These are phyloP conservation scores for Wickerhamomyces chambardii DNA, from an alignment of 805 yeast species.

Conservation along the genomic window DNA sequence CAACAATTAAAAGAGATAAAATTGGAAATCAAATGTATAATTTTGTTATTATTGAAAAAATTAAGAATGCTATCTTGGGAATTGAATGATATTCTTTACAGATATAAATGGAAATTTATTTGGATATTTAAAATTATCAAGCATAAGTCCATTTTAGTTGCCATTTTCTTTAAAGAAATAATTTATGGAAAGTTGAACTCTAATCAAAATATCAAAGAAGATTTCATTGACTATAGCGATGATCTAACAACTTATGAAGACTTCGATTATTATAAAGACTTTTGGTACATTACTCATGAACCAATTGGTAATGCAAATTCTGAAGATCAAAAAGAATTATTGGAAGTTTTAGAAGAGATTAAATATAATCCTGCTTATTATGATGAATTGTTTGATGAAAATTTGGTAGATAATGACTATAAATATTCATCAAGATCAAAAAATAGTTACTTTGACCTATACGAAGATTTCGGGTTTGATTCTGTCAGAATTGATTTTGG, in stretches of 20 bases:
- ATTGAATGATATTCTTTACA: slow-evolving; percentile 11
- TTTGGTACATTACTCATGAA: slow-evolving; percentile 5
- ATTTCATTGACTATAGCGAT: slow-evolving; percentile 2
- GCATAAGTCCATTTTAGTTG: slow-evolving; percentile 6
- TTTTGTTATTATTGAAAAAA: slow-evolving; percentile 8
- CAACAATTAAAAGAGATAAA: no score
- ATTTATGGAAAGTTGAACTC: slow-evolving; percentile 6
- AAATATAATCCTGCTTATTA: neutral
- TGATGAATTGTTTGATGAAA: slow-evolving; percentile 1
- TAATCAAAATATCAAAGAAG: slow-evolving; percentile 2
- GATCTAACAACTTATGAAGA: slow-evolving; percentile 9
- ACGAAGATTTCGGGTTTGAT: slow-evolving; percentile 16
- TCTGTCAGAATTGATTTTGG: slow-evolving; percentile 2
- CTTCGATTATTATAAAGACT: slow-evolving; percentile 10
- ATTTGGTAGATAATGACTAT: no score
- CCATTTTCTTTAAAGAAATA: slow-evolving; percentile 7
- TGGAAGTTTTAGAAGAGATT: slow-evolving; percentile 1
- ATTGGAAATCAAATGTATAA: slow-evolving; percentile 6
- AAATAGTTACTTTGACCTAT: slow-evolving; percentile 6
- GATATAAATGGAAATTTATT: slow-evolving; percentile 13
- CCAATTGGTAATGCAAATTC: slow-evolving; percentile 3
- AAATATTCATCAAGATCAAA: neutral
- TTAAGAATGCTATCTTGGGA: slow-evolving; percentile 12
- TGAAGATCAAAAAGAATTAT: slow-evolving; percentile 2
- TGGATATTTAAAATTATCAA: slow-evolving; percentile 5